These are phyloP conservation scores for Rhizophora apiculata DNA, from an alignment of 345 rosid genomes.

Conservation along the genomic window DNA sequence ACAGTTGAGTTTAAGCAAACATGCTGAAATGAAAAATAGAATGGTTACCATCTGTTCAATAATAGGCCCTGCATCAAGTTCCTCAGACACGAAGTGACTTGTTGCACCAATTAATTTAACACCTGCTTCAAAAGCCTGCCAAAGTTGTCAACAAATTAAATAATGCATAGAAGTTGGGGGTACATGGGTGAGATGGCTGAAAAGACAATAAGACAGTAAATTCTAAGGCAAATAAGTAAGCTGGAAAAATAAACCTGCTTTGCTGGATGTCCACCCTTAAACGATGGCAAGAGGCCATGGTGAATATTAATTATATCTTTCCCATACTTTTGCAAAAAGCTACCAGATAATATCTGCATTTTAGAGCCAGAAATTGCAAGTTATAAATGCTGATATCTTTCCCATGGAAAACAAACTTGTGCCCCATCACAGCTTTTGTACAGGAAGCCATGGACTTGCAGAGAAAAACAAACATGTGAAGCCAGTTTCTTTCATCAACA, in stretches of 20 bases:
- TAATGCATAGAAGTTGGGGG: slow-evolving; percentile 12
- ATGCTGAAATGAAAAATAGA: background rate
- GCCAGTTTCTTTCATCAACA: slow-evolving; percentile 8
- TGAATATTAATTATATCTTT: slow-evolving; percentile 95
- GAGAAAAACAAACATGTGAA: slow-evolving; percentile 7
- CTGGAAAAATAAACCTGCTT: slow-evolving; percentile 57
- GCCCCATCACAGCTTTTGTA: background rate
- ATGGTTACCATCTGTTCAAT: slow-evolving; percentile 86
- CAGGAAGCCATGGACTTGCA: background rate
- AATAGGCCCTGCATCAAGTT: slow-evolving; percentile 92
- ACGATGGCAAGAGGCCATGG: slow-evolving; percentile 97
- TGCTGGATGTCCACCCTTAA: slow-evolving; percentile 80
- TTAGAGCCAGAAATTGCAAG: slow-evolving; percentile 6
- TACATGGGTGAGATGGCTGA: slow-evolving; percentile 1
- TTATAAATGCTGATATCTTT: background rate
- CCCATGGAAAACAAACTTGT: background rate
- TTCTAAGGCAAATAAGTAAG: slow-evolving; percentile 12
- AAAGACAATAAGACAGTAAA: background rate
- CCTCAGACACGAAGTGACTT: slow-evolving; percentile 89
- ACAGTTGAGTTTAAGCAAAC: background rate
- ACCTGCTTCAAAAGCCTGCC: slow-evolving; percentile 96
- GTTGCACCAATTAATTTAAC: slow-evolving; percentile 97
- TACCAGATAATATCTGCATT: slow-evolving; percentile 64
- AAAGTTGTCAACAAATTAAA: slow-evolving; percentile 38
- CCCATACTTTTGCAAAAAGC: slow-evolving; percentile 66